phyloP scores from a whole-genome alignment of 2,329 filamentous ascomycete genomes.

The Phyllosticta citrichinensis region DNA sequence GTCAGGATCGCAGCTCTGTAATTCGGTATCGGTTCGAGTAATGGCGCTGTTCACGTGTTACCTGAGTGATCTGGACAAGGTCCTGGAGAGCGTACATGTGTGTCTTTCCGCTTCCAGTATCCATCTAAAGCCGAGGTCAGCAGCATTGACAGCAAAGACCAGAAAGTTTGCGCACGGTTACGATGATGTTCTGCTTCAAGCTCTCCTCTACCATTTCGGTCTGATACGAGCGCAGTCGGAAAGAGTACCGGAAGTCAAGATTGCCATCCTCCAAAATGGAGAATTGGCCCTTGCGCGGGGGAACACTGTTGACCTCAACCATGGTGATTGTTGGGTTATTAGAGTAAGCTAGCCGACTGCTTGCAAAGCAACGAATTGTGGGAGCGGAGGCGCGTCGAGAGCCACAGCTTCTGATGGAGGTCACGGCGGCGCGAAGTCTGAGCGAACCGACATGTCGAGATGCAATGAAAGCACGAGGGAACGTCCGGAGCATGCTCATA shows the following conservation, averaged over 20 bases:
- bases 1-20: conserved; percentile 27
- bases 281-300: too few relatives aligned
- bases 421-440: background rate
- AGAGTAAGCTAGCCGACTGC: background rate
- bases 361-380: background rate
- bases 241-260: background rate
- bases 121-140: conserved; percentile 24
- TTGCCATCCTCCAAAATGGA: too few relatives aligned
- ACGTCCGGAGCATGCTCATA: background rate
- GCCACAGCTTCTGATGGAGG: background rate
- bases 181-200: conserved; percentile 35
- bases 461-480: background rate
- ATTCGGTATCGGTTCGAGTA: conserved; percentile 30
- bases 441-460: background rate
- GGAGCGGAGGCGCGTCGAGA: background rate
- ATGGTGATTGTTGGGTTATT: background rate
- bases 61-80: too few relatives aligned
- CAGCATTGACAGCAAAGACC: background rate
- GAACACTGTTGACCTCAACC: background rate
- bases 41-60: background rate
- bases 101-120: conserved; percentile 41
- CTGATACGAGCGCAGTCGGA: conserved; percentile 36
- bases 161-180: conserved; percentile 20
- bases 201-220: conserved; percentile 40
- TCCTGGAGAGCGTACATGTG: conserved; percentile 24